phyloP scores from a whole-genome alignment of 1,284 basidiomycete species.

The Fomitopsis betulina region DNA sequence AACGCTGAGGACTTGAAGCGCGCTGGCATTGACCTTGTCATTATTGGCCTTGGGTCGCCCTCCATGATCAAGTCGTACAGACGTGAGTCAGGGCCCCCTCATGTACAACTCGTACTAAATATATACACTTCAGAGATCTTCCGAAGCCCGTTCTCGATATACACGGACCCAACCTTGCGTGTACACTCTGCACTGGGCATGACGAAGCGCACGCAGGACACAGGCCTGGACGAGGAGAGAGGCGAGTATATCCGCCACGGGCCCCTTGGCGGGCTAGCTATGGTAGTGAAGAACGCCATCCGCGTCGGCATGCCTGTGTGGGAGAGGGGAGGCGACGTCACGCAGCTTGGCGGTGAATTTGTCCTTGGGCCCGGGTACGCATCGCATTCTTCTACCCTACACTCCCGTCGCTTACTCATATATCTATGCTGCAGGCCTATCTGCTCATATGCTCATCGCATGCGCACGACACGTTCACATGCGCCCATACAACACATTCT shows the following conservation, averaged over 20 bases:
- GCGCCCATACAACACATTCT: conserved; percentile 65
- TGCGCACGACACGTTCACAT: conserved; percentile 68
- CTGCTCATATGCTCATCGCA: conserved; percentile 67
- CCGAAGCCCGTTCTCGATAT: conserved; percentile 57
- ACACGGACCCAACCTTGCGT: conserved; percentile 71
- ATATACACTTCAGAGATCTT: conserved; percentile 50
- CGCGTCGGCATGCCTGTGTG: conserved; percentile 72
- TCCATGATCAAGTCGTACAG: conserved; percentile 71
- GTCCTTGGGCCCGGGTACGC: conserved; percentile 74
- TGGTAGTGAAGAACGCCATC: conserved; percentile 64
- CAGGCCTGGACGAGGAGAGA: conserved; percentile 42
- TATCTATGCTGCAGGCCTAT: conserved; percentile 34
- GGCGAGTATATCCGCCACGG: conserved; percentile 67
- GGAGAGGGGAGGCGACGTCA: conserved; percentile 73
- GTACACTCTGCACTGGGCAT: conserved; percentile 78
- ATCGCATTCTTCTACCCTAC: neutral
- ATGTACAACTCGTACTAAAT: neutral
- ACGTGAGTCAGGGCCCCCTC: conserved; percentile 33
- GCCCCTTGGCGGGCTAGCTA: conserved; percentile 58
- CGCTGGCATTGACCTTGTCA: conserved; percentile 54
- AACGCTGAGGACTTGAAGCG: conserved; percentile 49
- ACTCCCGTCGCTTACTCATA: conserved; percentile 14
- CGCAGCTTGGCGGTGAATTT: conserved; percentile 87
- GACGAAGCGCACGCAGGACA: conserved; percentile 47
- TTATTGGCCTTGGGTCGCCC: conserved; percentile 78